Evolutionary conservation across 2,329 filamentous ascomycete genomes (phyloP), one percentile per base, ranked within the genome.

Genomic region (Cercospora sp.): DNA sequence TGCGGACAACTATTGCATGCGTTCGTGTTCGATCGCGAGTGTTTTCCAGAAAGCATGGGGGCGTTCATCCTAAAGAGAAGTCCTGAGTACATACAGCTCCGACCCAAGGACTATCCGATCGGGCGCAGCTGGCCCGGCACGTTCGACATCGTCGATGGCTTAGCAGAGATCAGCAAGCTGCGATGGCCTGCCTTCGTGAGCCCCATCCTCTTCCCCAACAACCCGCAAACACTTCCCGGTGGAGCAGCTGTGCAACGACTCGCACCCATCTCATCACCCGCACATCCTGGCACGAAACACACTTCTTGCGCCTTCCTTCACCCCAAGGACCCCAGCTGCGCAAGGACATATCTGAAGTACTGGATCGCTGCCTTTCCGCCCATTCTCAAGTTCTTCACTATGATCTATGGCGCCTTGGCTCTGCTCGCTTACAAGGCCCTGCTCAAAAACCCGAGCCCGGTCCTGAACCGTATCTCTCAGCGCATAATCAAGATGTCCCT

Each of bases 291-390:
- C 51, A 94, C 97, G 78, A 89, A 87, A 9, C 90, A 89, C 28
- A 87, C 97, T 21, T 94, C 93, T 53, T 99, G 95, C 81, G 94
- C 94, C 0, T 86, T 94, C 1, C 87, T 98, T 2, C 94, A 99
- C 78, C 94, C 94, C 0, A 85, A 87, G 18, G 92, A 97, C 75
- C 94, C 94, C 1, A 97, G 92, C 18, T 99, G 94, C 79, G 86
- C 90, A 43, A 91, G 92, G 32, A 96, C 92, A 3, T 96, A 94
- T 78, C 82, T 97, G 57, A 91, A 92, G 69, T 96, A 95, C 81
- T 94, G 92, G 87, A 88, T 97, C 67, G 87, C 88, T 65, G 90
- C 92, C 1, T 95, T 97, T 79, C 93, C 94, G 0, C 84, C 87
- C 0, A 83, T 97, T 30, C 88, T 90, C 6, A 91, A 92, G 68